A percentile compares a stretch with the other conserved stretches of the same genome.
Conservation (phyloP, 2,329 filamentous ascomycete genomes). For the Aspergillus udagawae region DNA sequence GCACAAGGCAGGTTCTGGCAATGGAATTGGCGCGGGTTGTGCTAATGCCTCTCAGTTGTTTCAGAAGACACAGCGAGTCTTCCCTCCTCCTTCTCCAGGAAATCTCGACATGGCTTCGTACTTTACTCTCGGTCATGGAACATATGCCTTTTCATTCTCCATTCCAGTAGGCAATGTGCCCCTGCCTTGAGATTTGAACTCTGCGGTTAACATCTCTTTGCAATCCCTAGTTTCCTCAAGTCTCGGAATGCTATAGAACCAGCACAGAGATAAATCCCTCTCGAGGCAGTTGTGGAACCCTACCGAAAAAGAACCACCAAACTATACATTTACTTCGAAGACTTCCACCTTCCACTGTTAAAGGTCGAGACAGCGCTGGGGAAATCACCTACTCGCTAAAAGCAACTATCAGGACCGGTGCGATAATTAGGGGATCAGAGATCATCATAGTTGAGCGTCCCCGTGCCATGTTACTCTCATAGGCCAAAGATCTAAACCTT, state of each 20-base stretch:
- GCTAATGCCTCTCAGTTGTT: slow-evolving; percentile 5
- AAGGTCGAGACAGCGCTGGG: background rate
- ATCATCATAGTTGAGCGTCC: slow-evolving; percentile 4
- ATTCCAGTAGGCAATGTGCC: slow-evolving; percentile 2
- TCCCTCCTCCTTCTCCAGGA: slow-evolving; percentile 3
- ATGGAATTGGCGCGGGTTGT: no score
- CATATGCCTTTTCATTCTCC: slow-evolving; percentile 10
- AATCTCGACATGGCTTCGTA: no score
- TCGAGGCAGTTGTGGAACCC: background rate
- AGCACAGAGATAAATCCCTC: background rate
- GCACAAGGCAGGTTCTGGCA: slow-evolving; percentile 8
- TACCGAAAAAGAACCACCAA: background rate
- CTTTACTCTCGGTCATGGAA: background rate
- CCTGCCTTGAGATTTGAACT: background rate
- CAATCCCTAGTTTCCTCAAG: slow-evolving; percentile 8
- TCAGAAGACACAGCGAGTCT: slow-evolving; percentile 2
- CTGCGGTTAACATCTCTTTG: background rate
- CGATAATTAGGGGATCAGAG: no score
- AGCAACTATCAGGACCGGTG: background rate
- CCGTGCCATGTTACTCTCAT: no score
- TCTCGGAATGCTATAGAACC: slow-evolving; percentile 11
- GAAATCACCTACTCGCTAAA: slow-evolving; percentile 12
- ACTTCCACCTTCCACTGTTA: slow-evolving; percentile 10
- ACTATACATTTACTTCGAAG: slow-evolving; percentile 7
- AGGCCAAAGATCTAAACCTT: background rate